A percentile compares a stretch with the other conserved stretches of the same genome.
phyloP scores from a whole-genome alignment of 495 filamentous ascomycete genomes.

The Sordaria brevicollis region DNA sequence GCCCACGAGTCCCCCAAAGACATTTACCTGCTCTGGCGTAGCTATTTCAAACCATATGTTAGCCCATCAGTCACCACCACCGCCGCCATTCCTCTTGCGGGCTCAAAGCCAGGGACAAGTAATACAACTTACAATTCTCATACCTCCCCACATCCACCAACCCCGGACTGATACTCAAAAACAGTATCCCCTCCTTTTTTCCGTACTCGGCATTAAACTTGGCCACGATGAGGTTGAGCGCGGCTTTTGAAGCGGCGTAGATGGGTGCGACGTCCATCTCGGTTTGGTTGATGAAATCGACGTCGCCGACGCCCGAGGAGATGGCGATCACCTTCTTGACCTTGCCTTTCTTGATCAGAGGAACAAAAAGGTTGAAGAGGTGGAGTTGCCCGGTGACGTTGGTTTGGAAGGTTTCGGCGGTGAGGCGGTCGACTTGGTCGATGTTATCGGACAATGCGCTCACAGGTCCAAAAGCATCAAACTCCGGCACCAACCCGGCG shows the following conservation, averaged over 20 bases:
- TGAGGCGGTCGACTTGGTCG: constrained; percentile 16
- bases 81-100: too few relatives aligned
- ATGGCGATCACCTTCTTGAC: constrained; percentile 47
- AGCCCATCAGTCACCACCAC: too few relatives aligned
- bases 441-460: constrained; percentile 17
- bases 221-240: constrained; percentile 32
- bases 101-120: not conserved
- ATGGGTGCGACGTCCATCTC: constrained; percentile 14
- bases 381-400: constrained; percentile 44
- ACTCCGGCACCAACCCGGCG: constrained; percentile 22
- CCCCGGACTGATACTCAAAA: constrained; percentile 40
- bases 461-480: constrained; percentile 14
- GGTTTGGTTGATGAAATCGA: constrained; percentile 14
- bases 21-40: constrained; percentile 26
- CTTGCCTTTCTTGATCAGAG: constrained; percentile 37
- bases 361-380: constrained; percentile 41
- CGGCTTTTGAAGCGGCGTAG: constrained; percentile 33
- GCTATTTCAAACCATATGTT: constrained; percentile 15
- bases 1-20: constrained; percentile 14
- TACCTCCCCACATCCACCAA: constrained; percentile 30
- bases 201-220: constrained; percentile 43
- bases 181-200: constrained; percentile 40
- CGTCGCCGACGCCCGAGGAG: constrained; percentile 36
- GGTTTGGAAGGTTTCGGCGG: constrained; percentile 25
- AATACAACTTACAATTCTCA: constrained; percentile 16